Evolutionary conservation across 768 basidiomycete species (phyloP).

Genomic region (Suillus clintonianus): DNA sequence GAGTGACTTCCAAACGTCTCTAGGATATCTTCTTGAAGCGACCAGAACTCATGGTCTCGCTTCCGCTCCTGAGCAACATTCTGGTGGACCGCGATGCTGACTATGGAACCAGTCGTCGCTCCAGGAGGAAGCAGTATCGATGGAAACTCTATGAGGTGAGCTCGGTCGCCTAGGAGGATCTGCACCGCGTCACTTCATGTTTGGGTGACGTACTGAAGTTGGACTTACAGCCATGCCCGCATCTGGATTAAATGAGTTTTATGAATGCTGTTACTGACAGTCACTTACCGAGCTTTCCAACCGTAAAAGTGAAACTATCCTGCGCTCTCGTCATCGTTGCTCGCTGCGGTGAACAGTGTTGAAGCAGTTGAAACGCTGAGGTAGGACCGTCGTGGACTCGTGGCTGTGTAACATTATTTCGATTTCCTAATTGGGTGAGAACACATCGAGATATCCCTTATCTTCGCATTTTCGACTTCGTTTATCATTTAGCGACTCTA

Average conservation of each 20-base stretch:
- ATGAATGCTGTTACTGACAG: not conserved
- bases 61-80: conserved; percentile 83
- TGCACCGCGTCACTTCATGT: conserved; percentile 26
- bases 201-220: conserved; percentile 2
- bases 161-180: conserved; percentile 92
- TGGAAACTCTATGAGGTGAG: conserved; percentile 97
- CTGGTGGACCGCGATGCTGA: conserved; percentile 93
- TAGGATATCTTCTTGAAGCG: conserved; percentile 79
- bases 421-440: not conserved
- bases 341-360: not conserved
- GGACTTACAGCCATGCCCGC: conserved; percentile 87
- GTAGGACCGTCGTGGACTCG: not conserved
- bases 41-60: conserved; percentile 81
- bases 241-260: conserved; percentile 49
- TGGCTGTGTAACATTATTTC: not conserved
- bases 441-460: not conserved
- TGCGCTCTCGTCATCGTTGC: conserved; percentile 37
- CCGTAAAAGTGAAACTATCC: conserved; percentile 88
- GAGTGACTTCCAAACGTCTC: conserved; percentile 65
- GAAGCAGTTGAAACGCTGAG: not conserved
- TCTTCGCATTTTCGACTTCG: not conserved
- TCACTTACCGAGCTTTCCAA: conserved; percentile 87
- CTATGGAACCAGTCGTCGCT: conserved; percentile 90
- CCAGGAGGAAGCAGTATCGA: conserved; percentile 93
- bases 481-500: too few relatives aligned